phyloP scores from a whole-genome alignment of 148 eudicot genomes.

The Chenopodium suecicum region DNA sequence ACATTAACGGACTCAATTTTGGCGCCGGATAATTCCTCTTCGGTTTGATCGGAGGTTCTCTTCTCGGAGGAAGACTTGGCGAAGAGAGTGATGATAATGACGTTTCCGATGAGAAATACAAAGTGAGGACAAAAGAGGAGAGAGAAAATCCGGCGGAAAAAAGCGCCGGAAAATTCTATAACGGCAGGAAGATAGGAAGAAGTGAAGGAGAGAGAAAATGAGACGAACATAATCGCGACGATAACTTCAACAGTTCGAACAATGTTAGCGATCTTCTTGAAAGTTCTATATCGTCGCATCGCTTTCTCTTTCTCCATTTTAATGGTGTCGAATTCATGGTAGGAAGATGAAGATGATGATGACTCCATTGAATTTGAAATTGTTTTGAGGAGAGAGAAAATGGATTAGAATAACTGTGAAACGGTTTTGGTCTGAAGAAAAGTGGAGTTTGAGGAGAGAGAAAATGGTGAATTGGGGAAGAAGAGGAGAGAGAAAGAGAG shows the following conservation, averaged over 20 bases:
- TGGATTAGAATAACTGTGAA: slow-evolving; percentile 8
- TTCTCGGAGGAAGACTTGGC: slow-evolving; percentile 34
- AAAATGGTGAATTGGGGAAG: not conserved
- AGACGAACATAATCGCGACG: slow-evolving; percentile 29
- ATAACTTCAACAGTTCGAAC: slow-evolving; percentile 31
- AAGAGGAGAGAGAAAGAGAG: slow-evolving; percentile 6
- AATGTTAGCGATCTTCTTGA: slow-evolving; percentile 31
- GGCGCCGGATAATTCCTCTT: not conserved
- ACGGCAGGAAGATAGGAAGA: slow-evolving; percentile 29
- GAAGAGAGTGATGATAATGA: slow-evolving; percentile 41
- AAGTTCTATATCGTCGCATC: slow-evolving; percentile 29
- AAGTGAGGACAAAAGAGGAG: slow-evolving; percentile 45
- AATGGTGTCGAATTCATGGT: slow-evolving; percentile 25
- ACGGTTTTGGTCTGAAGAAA: slow-evolving; percentile 10
- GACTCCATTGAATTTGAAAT: slow-evolving; percentile 23
- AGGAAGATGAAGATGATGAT: not conserved
- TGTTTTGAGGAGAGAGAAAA: not conserved
- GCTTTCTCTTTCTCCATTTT: slow-evolving; percentile 42
- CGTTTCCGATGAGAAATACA: slow-evolving; percentile 58
- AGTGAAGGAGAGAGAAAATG: slow-evolving; percentile 23
- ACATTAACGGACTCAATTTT: not conserved
- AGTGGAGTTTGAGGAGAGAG: not conserved
- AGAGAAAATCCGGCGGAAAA: slow-evolving; percentile 21
- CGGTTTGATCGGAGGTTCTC: not conserved
- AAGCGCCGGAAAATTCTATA: slow-evolving; percentile 19